These are phyloP conservation scores for Lippia alba DNA, from an alignment of 305 asterid species.

Conservation along the genomic window DNA sequence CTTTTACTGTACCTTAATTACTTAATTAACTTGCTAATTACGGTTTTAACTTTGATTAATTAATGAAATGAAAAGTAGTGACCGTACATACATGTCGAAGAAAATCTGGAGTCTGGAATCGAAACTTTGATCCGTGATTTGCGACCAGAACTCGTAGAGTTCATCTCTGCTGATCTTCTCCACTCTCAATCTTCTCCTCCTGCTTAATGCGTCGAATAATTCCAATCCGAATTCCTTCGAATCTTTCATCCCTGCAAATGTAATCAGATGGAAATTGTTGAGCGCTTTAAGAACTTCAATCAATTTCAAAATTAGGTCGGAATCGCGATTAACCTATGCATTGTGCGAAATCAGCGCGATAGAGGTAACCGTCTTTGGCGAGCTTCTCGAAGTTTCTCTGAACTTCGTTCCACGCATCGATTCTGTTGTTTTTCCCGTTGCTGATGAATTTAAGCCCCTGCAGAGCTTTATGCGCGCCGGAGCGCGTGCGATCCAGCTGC, in stretches of 20 bases:
- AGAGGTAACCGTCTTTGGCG: conserved; percentile 76
- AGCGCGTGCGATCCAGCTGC: conserved; percentile 94
- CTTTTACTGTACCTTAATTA: conserved; percentile 31
- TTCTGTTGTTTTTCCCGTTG: conserved; percentile 61
- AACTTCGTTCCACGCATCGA: conserved; percentile 88
- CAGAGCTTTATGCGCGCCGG: conserved; percentile 89
- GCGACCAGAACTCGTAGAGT: conserved; percentile 89
- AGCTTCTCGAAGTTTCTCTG: conserved; percentile 68
- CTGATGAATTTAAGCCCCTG: conserved; percentile 87
- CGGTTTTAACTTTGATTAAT: conserved; percentile 26
- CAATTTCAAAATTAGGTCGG: conserved; percentile 18
- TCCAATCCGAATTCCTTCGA: conserved; percentile 90
- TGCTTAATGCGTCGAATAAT: conserved; percentile 85
- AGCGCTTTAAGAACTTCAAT: neutral
- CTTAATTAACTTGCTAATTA: neutral
- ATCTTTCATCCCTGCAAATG: conserved; percentile 76
- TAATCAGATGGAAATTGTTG: neutral
- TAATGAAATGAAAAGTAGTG: conserved; percentile 6
- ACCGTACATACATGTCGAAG: conserved; percentile 85
- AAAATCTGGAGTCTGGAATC: conserved; percentile 97
- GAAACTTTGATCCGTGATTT: conserved; percentile 92
- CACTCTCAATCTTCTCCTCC: conserved; percentile 78
- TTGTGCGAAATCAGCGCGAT: conserved; percentile 86
- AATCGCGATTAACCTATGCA: conserved; percentile 74
- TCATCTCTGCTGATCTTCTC: conserved; percentile 86